Evolutionary conservation across 768 basidiomycete genomes (phyloP), one percentile per base, ranked within the genome.

Genomic region (Termitomyces bulborhizus): DNA sequence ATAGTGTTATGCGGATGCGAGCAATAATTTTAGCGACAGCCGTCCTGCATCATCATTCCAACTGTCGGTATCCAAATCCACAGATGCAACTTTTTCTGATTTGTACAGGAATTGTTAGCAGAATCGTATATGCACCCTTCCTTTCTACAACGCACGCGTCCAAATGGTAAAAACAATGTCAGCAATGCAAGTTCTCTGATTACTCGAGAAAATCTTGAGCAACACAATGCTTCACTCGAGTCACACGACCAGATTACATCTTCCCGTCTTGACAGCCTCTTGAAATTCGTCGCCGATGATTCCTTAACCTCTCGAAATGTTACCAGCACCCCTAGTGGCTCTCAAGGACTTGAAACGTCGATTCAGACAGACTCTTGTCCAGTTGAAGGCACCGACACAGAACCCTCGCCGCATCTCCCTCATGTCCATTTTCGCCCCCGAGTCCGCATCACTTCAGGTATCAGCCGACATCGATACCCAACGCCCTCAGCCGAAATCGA

Each of bases 401-500:
- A 60, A 16, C 7, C 64, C 1, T 60, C 58, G 29, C 61, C 55
- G 32, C 61, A 57, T 34, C 57, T 65, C 18, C 60, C 57, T 44
- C 71, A 69, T 32, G 84, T 90, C 3, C 85, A 79, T 51, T 90
- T 90, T 67, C 80, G 81, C 54, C 84, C 87, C 52, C 81, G 88
- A 41, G 88, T 90, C 32, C 84, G 89, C 61, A 90, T 90, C 58
- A 81, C 86, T 3, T 86, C 85, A 15, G 88, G 88, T 18, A 63
- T 88, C 34, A 77, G 77, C 45, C 76, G 75, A 29, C 76, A 76
- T 60, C 74, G 75, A 21, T 71, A 69, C 53, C 64, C 60, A 39
- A 46, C 36, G 40, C 45, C 37, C 32, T 27, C 49, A 46, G 21
- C 39, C 40, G 55, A 49, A 53, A 32, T 24, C 32, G 48, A 41